A percentile compares a stretch with the other conserved stretches of the same genome.
phyloP scores from a whole-genome alignment of 495 filamentous ascomycete species.

The Talaromyces borbonicus region DNA sequence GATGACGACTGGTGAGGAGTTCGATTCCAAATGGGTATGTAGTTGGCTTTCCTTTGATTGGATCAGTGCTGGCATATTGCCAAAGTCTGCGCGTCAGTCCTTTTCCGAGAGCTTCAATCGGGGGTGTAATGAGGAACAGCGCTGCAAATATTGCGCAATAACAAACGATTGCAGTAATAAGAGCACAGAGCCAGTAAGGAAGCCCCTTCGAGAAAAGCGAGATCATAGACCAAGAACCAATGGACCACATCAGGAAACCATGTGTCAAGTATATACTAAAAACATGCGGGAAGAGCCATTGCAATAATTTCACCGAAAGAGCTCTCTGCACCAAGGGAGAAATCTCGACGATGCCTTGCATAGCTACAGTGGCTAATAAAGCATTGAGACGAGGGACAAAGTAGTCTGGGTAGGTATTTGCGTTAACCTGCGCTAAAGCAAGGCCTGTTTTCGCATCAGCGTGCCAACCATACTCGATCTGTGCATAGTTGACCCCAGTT shows the following conservation, averaged over 20 bases:
- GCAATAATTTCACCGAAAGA: conserved; percentile 19
- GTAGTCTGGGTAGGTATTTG: conserved; percentile 24
- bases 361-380: conserved; percentile 21
- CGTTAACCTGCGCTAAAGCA: conserved; percentile 14
- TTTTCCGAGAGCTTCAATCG: conserved; percentile 8
- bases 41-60: conserved; percentile 2
- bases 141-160: conserved; percentile 6
- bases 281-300: conserved; percentile 32
- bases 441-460: conserved; percentile 22
- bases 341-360: conserved; percentile 29
- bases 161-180: conserved; percentile 3
- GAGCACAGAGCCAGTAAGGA: conserved; percentile 8
- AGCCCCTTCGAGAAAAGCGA: conserved; percentile 2
- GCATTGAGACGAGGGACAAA: conserved; percentile 30
- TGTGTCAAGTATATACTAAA: conserved; percentile 37
- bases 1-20: background rate
- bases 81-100: conserved; percentile 6
- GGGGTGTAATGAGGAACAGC: conserved; percentile 6
- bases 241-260: conserved; percentile 28
- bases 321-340: conserved; percentile 20
- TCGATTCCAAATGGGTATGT: conserved; percentile 6
- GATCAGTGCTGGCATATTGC: conserved; percentile 5
- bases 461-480: conserved; percentile 26
- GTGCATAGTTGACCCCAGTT: conserved; percentile 17
- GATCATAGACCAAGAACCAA: conserved; percentile 9